Percentiles rank a stretch among this genome's conserved stretches.
These are phyloP conservation scores for Alternaria arborescens DNA, from an alignment of 2,329 filamentous ascomycete species.

Conservation along the genomic window DNA sequence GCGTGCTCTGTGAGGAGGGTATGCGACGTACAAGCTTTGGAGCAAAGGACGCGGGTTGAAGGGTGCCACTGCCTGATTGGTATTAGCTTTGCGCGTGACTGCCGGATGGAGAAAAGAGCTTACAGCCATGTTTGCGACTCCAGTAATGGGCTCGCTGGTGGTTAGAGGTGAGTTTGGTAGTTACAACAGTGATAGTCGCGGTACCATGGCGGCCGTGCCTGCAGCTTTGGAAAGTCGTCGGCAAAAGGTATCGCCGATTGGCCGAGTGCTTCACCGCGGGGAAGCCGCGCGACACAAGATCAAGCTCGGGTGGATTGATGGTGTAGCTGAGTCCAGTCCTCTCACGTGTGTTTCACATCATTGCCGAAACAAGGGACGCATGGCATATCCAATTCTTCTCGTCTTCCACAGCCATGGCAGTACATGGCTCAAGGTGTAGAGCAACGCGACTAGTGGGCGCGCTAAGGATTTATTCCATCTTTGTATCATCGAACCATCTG, in stretches of 20 bases:
- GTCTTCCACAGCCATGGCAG: not conserved
- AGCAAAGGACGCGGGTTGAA: constrained; percentile 97
- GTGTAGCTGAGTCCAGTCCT: not conserved
- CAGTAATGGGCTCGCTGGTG: not conserved
- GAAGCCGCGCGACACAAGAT: constrained; percentile 6
- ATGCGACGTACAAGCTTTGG: constrained; percentile 77
- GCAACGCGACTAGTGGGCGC: constrained; percentile 15
- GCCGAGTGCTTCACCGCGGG: constrained; percentile 10
- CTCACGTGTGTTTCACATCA: not conserved
- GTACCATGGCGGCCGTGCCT: constrained; percentile 13
- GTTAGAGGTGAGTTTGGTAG: constrained; percentile 6
- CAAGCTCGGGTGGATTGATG: not conserved
- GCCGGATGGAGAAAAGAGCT: not conserved
- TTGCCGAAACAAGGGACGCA: not conserved
- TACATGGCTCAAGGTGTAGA: not conserved
- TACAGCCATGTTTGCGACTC: constrained; percentile 52
- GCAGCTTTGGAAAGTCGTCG: constrained; percentile 24
- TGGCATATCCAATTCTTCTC: no score
- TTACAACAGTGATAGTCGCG: constrained; percentile 5
- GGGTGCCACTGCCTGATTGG: constrained; percentile 69
- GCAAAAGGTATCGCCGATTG: constrained; percentile 24
- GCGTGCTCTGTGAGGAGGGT: not conserved
- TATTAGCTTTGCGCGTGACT: constrained; percentile 25
- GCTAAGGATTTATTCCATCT: constrained; percentile 14
- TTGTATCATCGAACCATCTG: not conserved